Evolutionary conservation across 768 basidiomycete genomes (phyloP).

Genomic region (Tulasnella sp.): DNA sequence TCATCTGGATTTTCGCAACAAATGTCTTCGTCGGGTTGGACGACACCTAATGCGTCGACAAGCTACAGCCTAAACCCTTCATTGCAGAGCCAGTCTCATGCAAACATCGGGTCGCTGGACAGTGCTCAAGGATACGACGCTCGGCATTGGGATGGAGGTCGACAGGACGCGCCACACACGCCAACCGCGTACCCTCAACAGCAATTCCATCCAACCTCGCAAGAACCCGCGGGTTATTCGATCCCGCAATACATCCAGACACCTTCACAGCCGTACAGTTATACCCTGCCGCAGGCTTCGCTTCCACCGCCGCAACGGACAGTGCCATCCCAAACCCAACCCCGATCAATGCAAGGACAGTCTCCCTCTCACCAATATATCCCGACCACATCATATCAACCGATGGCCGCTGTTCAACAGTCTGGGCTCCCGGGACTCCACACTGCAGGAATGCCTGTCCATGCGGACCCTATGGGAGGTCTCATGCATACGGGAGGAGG

Average conservation of each 20-base stretch:
- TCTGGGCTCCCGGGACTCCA: not conserved
- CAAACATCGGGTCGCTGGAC: not conserved
- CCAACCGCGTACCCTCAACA: not conserved
- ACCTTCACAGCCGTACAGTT: not conserved
- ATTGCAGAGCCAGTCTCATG: not conserved
- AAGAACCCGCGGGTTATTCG: not conserved
- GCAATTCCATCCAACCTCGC: not conserved
- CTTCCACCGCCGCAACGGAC: not conserved
- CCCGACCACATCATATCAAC: not conserved
- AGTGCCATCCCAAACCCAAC: not conserved
- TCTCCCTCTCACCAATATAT: not conserved
- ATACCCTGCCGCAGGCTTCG: not conserved
- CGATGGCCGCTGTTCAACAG: not conserved
- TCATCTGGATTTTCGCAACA: not conserved
- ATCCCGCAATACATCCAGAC: not conserved
- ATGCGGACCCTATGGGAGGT: conserved; percentile 2
- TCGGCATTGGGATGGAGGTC: not conserved
- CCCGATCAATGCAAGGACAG: not conserved
- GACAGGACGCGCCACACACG: not conserved
- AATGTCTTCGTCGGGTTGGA: not conserved
- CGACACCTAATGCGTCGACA: not conserved
- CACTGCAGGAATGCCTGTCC: not conserved
- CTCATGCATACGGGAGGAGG: conserved; percentile 17
- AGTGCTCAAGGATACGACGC: not conserved
- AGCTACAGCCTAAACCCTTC: not conserved